Evolutionary conservation across 108 stramenopile genomes (phyloP).

Genomic region (Nitzschia palea): DNA sequence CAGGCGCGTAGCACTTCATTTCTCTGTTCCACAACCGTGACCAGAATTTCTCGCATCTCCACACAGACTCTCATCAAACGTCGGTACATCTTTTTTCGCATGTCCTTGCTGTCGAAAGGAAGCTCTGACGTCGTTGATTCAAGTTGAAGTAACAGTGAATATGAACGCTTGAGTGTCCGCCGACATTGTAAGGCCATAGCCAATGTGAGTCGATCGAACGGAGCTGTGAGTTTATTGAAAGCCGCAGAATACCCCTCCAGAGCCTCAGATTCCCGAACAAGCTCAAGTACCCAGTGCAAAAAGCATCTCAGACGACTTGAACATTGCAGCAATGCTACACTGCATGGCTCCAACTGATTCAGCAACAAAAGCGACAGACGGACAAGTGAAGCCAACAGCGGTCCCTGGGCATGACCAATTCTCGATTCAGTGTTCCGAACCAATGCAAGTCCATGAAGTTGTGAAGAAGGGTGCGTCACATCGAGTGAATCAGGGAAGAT

Average conservation of each 20-base stretch:
- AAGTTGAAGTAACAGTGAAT: slow-evolving; percentile 57
- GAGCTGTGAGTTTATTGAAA: slow-evolving; percentile 62
- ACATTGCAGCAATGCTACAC: slow-evolving; percentile 73
- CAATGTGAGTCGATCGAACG: slow-evolving; percentile 66
- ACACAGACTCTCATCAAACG: slow-evolving; percentile 53
- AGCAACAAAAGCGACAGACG: slow-evolving; percentile 75
- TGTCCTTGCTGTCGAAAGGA: slow-evolving; percentile 57
- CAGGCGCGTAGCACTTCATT: slow-evolving; percentile 55
- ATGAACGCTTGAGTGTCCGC: slow-evolving; percentile 68
- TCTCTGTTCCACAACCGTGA: slow-evolving; percentile 57
- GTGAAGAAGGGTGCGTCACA: slow-evolving; percentile 51
- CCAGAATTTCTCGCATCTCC: slow-evolving; percentile 68
- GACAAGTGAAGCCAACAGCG: slow-evolving; percentile 66
- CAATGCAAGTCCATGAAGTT: slow-evolving; percentile 77
- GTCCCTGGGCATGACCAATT: slow-evolving; percentile 76
- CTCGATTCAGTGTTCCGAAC: slow-evolving; percentile 74
- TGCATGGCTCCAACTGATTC: slow-evolving; percentile 69
- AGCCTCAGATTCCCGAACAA: slow-evolving; percentile 68
- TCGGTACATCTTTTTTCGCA: slow-evolving; percentile 44
- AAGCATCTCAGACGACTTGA: slow-evolving; percentile 77
- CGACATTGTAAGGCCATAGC: slow-evolving; percentile 76
- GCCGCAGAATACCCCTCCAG: slow-evolving; percentile 64
- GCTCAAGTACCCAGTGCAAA: slow-evolving; percentile 76
- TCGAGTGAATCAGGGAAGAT: slow-evolving; percentile 84
- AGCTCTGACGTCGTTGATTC: slow-evolving; percentile 50